These are phyloP conservation scores for Nemania serpens DNA, from an alignment of 2,329 filamentous ascomycete species.

Conservation along the genomic window DNA sequence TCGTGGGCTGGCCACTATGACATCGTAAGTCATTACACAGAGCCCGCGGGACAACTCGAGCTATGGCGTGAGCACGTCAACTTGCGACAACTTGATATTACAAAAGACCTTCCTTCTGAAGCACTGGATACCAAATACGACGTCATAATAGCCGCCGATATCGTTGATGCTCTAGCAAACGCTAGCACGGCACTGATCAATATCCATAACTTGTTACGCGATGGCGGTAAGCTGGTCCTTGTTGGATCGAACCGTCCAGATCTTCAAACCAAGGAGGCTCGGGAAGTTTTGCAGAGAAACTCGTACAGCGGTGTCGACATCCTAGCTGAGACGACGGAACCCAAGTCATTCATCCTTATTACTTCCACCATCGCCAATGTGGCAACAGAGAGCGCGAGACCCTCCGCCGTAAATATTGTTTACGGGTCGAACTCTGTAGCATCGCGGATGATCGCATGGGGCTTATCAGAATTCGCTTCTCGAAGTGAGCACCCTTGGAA, in stretches of 20 bases:
- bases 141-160: constrained; percentile 5
- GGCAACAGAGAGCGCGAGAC: not conserved
- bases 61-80: constrained; percentile 7
- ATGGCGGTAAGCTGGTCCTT: constrained; percentile 10
- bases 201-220: constrained; percentile 1
- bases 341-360: constrained; percentile 1
- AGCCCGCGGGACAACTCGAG: not conserved
- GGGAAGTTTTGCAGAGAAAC: not conserved
- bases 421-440: constrained; percentile 1
- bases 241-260: not conserved
- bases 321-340: not conserved
- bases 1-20: constrained; percentile 3
- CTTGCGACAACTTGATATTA: constrained; percentile 4
- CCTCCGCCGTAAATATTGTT: not conserved
- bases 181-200: constrained; percentile 1
- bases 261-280: not conserved
- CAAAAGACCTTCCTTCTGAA: constrained; percentile 5
- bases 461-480: not conserved
- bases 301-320: constrained; percentile 5
- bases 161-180: not conserved
- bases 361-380: constrained; percentile 1
- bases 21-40: not conserved
- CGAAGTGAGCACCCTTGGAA: not conserved
- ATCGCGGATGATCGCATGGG: constrained; percentile 5
- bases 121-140: constrained; percentile 6